Base-by-base conservation (phyloP, 192 early-diverging fungal genomes). In the Coemansia sp. region DNA sequence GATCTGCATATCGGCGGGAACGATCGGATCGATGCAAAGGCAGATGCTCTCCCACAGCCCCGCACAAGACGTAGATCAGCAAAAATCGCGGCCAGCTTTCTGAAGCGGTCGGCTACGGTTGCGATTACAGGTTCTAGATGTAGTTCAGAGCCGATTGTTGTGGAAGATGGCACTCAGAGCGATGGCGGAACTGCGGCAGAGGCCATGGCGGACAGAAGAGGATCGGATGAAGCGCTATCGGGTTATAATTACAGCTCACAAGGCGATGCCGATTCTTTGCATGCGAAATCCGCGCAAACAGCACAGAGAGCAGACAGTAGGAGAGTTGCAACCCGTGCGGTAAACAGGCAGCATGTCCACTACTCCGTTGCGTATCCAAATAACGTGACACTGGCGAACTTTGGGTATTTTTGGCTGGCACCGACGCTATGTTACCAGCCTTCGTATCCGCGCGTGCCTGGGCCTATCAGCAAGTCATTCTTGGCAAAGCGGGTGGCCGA, bases 371-470 rank as follows among this genome's bases (percentile, higher is more conserved):
- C 80, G 26, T 95, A 95, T 68, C 93, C 93, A 2, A 66, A 81
- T 51, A 94, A 94, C 71, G 85, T 95, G 51, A 88, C 87, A 12
- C 52, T 86, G 16, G 67, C 62, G 30, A 91, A 85, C 66, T 81
- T 76, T 57, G 61, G 81, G 7, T 94, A 95, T 74, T 95, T 93
- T 75, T 87, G 87, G 79, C 79, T 89, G 55, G 89, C 89, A 10
- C 94, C 94, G 11, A 95, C 94, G 26, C 75, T 95, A 65, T 92
- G 92, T 72, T 96, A 95, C 82, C 94, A 96, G 67, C 89, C 92
- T 36, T 85, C 86, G 0, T 96, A 94, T 69, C 94, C 94, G 56
- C 86, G 90, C 38, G 64, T 69, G 6, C 43, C 76, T 26, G 76
- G 81, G 15, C 76, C 81, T 78, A 89, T 96, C 68, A 84, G 91